These are phyloP conservation scores for Alternaria sp. DNA, from an alignment of 2,329 filamentous ascomycete species.

Conservation along the genomic window DNA sequence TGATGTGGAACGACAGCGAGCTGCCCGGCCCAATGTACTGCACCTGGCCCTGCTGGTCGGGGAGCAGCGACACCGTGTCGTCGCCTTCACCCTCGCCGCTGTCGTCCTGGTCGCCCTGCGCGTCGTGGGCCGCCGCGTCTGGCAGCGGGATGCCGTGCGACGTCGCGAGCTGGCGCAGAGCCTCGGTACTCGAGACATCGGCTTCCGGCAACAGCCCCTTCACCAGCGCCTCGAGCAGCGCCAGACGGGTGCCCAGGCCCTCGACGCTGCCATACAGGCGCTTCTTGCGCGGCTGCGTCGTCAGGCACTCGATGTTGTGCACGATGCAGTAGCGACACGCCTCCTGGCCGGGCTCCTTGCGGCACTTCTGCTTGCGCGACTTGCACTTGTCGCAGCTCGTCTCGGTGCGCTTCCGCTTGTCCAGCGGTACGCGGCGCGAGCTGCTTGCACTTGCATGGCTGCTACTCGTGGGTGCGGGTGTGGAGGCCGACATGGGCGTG, in stretches of 20 bases:
- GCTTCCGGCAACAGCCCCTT: slow-evolving; percentile 54
- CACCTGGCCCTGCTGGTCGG: slow-evolving; percentile 53
- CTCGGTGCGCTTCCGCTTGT: slow-evolving; percentile 55
- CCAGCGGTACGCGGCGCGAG: slow-evolving; percentile 50
- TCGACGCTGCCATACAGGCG: slow-evolving; percentile 54
- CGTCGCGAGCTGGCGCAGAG: slow-evolving; percentile 48
- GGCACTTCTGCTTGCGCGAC: slow-evolving; percentile 56
- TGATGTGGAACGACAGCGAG: slow-evolving; percentile 53
- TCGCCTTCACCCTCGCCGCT: slow-evolving; percentile 38
- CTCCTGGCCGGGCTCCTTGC: slow-evolving; percentile 47
- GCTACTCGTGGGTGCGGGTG: slow-evolving; percentile 14
- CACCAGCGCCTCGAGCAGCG: slow-evolving; percentile 54
- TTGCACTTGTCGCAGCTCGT: slow-evolving; percentile 57
- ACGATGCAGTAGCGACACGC: slow-evolving; percentile 53
- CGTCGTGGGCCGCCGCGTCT: slow-evolving; percentile 25
- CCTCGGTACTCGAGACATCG: slow-evolving; percentile 51
- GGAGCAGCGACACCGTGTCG: slow-evolving; percentile 46
- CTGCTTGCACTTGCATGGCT: slow-evolving; percentile 16
- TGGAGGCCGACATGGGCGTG: slow-evolving; percentile 12
- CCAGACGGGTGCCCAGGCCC: slow-evolving; percentile 49
- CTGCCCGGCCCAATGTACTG: slow-evolving; percentile 55
- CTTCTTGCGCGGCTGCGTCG: slow-evolving; percentile 55
- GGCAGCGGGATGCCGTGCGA: slow-evolving; percentile 52
- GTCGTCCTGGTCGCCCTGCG: slow-evolving; percentile 21
- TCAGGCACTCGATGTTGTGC: slow-evolving; percentile 52